Evolutionary conservation across 163 green algal species (phyloP).

Genomic region (Trebouxia gelatinosa): DNA sequence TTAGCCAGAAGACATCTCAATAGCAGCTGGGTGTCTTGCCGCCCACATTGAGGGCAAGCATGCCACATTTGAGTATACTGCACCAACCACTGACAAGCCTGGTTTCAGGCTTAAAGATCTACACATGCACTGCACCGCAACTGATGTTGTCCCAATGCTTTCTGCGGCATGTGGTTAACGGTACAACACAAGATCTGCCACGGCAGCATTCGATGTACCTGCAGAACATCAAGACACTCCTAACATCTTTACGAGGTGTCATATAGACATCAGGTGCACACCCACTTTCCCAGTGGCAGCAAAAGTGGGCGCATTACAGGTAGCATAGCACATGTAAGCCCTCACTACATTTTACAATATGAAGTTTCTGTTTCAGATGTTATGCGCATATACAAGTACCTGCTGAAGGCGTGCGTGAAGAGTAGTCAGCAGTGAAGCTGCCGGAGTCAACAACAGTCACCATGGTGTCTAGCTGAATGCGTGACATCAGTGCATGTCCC

Average conservation of each 20-base stretch:
- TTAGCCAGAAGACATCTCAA: not conserved
- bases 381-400: not conserved
- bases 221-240: not conserved
- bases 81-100: not conserved
- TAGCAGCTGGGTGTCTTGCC: too few species aligned
- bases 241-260: not conserved
- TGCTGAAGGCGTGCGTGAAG: slow-evolving; percentile 23
- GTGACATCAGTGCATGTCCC: slow-evolving; percentile 69
- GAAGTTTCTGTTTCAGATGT: too few species aligned
- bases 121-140: not conserved
- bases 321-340: not conserved
- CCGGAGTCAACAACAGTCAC: slow-evolving; percentile 64
- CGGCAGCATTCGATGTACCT: too few species aligned
- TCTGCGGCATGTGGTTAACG: too few species aligned
- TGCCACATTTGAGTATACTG: not conserved
- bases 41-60: too few species aligned
- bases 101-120: not conserved
- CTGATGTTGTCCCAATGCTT: too few species aligned
- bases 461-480: slow-evolving; percentile 81
- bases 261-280: not conserved
- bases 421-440: slow-evolving; percentile 27
- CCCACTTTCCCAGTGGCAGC: not conserved
- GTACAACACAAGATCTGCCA: too few species aligned
- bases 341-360: too few species aligned
- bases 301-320: not conserved